Evolutionary conservation across 2,329 filamentous ascomycete genomes (phyloP).

Genomic region (Hypoxylon sp.): DNA sequence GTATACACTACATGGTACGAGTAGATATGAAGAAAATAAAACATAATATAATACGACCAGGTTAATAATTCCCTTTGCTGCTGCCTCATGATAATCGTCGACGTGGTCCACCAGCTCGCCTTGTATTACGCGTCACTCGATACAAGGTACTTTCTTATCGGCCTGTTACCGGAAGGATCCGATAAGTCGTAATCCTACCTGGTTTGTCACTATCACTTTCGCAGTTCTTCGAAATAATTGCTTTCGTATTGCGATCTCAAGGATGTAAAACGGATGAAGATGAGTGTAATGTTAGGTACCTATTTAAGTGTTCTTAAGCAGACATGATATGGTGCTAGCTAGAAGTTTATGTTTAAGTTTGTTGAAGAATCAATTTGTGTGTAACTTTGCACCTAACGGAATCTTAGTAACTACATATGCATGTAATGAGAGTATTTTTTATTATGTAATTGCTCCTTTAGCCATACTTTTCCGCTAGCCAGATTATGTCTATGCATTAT

Average conservation of each 20-base stretch:
- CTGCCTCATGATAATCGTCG: slow-evolving; percentile 4
- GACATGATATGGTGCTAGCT: no score
- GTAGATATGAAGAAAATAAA: not conserved
- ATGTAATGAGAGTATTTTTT: not conserved
- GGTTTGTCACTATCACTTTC: not conserved
- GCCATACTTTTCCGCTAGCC: not conserved
- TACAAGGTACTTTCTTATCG: slow-evolving; percentile 32
- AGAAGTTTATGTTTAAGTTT: no score
- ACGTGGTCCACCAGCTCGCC: slow-evolving; percentile 3
- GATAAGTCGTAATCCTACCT: not conserved
- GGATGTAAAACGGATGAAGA: not conserved
- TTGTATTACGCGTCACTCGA: slow-evolving; percentile 30
- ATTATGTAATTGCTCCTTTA: not conserved
- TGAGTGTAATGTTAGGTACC: no score
- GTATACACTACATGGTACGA: not conserved
- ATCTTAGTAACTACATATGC: no score
- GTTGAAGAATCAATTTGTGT: no score
- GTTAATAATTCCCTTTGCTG: not conserved
- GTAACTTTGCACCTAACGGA: no score
- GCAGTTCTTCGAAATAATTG: not conserved
- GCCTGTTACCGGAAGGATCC: not conserved
- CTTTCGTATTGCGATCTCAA: not conserved
- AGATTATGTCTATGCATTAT: not conserved
- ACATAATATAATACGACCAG: not conserved
- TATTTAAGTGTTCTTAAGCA: not conserved